Conservation (phyloP, 306 rosid genomes). For the Vigna hirtella region DNA sequence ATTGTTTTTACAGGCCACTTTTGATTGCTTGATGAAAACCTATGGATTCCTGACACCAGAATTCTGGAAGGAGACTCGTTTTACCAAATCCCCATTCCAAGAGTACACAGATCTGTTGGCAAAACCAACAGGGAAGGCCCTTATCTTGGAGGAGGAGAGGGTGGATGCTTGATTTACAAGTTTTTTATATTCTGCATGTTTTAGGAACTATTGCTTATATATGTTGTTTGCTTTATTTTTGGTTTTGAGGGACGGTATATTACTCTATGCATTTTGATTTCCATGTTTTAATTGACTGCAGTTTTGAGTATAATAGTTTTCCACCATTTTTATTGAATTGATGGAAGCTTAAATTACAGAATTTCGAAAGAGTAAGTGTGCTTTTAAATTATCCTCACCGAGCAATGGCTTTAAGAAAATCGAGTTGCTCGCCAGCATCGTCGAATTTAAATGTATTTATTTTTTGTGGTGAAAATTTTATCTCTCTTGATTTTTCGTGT, state of each 20-base stretch:
- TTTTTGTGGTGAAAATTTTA: too few species aligned
- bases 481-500: too few species aligned
- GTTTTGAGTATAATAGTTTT: background rate
- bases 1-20: constrained; percentile 43
- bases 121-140: constrained; percentile 41
- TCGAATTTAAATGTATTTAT: too few species aligned
- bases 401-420: background rate
- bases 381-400: background rate
- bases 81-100: constrained; percentile 52
- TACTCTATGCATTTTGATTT: background rate
- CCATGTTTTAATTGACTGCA: background rate
- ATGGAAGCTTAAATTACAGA: background rate
- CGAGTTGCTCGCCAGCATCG: too few species aligned
- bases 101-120: constrained; percentile 45
- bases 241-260: background rate
- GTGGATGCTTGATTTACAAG: constrained; percentile 41
- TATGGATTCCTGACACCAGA: constrained; percentile 54
- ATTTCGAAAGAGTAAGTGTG: background rate
- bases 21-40: constrained; percentile 45
- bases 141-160: constrained; percentile 50
- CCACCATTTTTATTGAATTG: background rate
- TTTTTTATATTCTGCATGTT: constrained; percentile 5
- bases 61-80: constrained; percentile 55
- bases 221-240: constrained; percentile 11
- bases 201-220: constrained; percentile 32